Percentiles rank a stretch among this genome's conserved stretches.
Evolutionary conservation across 345 rosid species (phyloP).

Genomic region (Cardamine resedifolia): DNA sequence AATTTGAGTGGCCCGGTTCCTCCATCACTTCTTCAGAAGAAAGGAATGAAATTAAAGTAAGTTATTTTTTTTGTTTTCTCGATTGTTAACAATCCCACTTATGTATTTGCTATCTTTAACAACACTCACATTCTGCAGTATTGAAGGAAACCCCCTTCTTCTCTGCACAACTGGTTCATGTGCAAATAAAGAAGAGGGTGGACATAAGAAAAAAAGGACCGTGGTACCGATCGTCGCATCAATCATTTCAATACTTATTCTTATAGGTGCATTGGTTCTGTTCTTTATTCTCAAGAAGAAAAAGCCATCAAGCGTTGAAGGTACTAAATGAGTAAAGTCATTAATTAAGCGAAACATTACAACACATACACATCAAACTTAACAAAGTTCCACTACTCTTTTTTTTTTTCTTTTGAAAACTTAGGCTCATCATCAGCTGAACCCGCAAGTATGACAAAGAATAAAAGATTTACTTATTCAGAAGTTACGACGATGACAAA

Average conservation of each 20-base stretch:
- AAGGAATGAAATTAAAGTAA: constrained; percentile 35
- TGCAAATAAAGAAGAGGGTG: neutral
- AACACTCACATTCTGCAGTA: neutral
- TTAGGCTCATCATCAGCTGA: constrained; percentile 14
- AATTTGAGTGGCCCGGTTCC: constrained; percentile 49
- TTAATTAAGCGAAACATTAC: neutral
- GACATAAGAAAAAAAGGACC: constrained; percentile 23
- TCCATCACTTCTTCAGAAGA: no score
- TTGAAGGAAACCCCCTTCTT: constrained; percentile 28
- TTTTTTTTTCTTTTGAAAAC: neutral
- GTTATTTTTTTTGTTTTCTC: neutral
- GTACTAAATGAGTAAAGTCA: constrained; percentile 1
- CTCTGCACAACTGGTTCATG: constrained; percentile 21
- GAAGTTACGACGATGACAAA: constrained; percentile 45
- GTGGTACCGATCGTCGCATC: constrained; percentile 38
- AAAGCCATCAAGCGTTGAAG: constrained; percentile 16
- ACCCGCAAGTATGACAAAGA: constrained; percentile 24
- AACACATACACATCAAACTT: neutral
- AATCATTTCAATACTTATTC: constrained; percentile 25
- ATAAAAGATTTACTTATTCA: constrained; percentile 36
- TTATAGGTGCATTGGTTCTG: constrained; percentile 22
- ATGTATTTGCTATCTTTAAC: neutral
- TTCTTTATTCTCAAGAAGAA: constrained; percentile 27
- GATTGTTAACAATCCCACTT: neutral
- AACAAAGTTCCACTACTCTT: neutral